Evolutionary conservation across 2,329 filamentous ascomycete species (phyloP), one percentile per base, ranked within the genome.

Genomic region (Hypoxylon sp.): DNA sequence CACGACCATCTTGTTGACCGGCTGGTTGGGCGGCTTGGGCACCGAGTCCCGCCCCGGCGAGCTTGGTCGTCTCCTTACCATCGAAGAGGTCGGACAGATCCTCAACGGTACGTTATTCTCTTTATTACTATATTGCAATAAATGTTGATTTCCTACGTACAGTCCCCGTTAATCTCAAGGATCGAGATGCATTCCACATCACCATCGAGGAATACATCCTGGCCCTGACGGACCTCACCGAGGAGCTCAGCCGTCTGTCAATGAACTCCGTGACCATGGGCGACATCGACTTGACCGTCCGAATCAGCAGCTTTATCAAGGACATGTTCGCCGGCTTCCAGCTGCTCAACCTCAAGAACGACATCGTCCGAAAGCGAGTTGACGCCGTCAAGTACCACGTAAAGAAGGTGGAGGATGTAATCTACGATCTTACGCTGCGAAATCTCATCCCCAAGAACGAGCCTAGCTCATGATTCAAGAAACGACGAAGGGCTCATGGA

Each of bases 151-250:
- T 6, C 52, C 64, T 26, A 58, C 65, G 54, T 70, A 8, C 68
- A 94, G 94, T 97, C 10, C 94, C 93, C 11, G 90, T 95, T 67
- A 97, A 97, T 76, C 85, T 97, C 73, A 97, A 97, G 78, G 91
- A 94, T 73, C 83, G 86, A 65, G 94, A 98, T 76, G 87, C 89
- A 52, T 99, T 99, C 84, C 95, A 99, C 77, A 84, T 99, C 72
- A 96, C 93, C 44, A 94, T 98, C 72, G 95, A 99, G 79, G 95
- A 99, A 79, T 99, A 99, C 78, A 89, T 99, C 22, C 89, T 96
- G 62, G 89, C 93, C 13, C 84, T 98, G 62, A 94, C 95, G 61
- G 88, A 89, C 63, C 87, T 98, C 62, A 91, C 95, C 39, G 93
- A 97, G 74, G 95, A 99, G 80, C 86, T 99, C 72, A 86, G 91